Base-by-base conservation (phyloP, 257 asterid species). In the Fraxinus americana region DNA sequence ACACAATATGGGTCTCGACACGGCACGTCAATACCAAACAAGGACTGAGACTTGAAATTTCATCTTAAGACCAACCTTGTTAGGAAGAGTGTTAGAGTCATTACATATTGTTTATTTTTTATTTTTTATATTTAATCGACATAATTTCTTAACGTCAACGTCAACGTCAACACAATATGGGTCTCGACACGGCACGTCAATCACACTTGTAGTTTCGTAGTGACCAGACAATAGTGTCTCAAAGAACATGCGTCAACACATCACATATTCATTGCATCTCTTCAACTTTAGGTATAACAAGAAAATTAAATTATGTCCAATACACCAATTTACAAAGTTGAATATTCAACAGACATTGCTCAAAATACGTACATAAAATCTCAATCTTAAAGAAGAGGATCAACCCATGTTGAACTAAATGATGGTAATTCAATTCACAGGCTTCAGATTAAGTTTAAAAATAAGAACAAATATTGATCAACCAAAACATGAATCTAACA, bases 401-500 rank as follows among this genome's bases (percentile, higher is more conserved):
- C 52, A 45, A 45, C 52, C 17, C 1, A 52, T 17, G 63, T 7
- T 54, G 65, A 63, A 63, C 69, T 12, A 67, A 79, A 45, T 38
- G 38, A 29, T 68, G 27, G 74, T 50, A 75, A 75, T 61, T 75
- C 43, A 63, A 72, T 65, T 54, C 75, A 35, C 19, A 27, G 21
- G 66, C 41, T n/a, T 65, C 30, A 57, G 0, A 75, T 52, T 1
- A 2, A 48, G 71, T 38, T 67, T 12, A 68, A 36, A 25, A 76
- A 71, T 4, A 66, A 34, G 13, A 29, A 5, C 34, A 77, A n/a
- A 5, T 65, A 45, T 30, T 36, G 27, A 23, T 74, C 45, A 50
- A 34, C 17, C 21, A 1, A 54, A 19, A 54, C 36, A 74, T 45
- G 61, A 70, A 50, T 16, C 65, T 2, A 27, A 30, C 1, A 23